A percentile compares a stretch with the other conserved stretches of the same genome.
Conservation (phyloP, 2,329 filamentous ascomycete species). For the Pestalotiopsis sp. region DNA sequence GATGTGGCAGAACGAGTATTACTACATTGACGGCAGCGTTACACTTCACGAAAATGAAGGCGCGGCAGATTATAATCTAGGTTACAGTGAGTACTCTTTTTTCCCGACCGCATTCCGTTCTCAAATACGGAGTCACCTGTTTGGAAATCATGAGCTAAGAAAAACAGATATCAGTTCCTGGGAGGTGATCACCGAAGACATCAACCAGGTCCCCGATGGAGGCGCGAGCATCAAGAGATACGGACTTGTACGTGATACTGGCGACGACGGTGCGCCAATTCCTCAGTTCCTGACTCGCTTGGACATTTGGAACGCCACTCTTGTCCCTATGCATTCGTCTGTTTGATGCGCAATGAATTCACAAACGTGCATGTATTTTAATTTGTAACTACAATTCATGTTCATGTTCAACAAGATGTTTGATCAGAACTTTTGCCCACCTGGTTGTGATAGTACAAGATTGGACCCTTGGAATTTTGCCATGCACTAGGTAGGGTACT, state of each 20-base stretch:
- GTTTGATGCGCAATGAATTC: too few relatives aligned
- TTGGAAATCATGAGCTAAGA: neutral
- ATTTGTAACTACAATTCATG: too few relatives aligned
- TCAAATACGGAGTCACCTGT: too few relatives aligned
- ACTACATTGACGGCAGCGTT: neutral
- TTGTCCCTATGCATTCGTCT: neutral
- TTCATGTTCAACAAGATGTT: too few relatives aligned
- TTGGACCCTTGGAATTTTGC: too few relatives aligned
- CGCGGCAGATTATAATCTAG: neutral
- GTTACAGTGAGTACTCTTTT: neutral
- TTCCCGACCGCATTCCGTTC: too few relatives aligned
- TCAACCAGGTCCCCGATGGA: neutral
- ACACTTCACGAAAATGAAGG: neutral
- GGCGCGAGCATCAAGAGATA: neutral
- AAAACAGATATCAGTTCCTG: neutral
- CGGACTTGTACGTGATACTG: neutral
- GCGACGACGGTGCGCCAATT: neutral
- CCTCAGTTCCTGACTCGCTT: neutral
- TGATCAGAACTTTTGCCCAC: too few relatives aligned
- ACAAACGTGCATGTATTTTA: too few relatives aligned
- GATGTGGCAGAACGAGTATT: neutral
- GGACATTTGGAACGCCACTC: neutral
- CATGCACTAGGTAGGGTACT: too few relatives aligned
- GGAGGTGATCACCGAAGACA: neutral
- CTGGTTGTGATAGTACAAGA: too few relatives aligned